A percentile compares a stretch with the other conserved stretches of the same genome.
These are phyloP conservation scores for Fusarium paranaense DNA, from an alignment of 2,329 filamentous ascomycete genomes.

Conservation along the genomic window DNA sequence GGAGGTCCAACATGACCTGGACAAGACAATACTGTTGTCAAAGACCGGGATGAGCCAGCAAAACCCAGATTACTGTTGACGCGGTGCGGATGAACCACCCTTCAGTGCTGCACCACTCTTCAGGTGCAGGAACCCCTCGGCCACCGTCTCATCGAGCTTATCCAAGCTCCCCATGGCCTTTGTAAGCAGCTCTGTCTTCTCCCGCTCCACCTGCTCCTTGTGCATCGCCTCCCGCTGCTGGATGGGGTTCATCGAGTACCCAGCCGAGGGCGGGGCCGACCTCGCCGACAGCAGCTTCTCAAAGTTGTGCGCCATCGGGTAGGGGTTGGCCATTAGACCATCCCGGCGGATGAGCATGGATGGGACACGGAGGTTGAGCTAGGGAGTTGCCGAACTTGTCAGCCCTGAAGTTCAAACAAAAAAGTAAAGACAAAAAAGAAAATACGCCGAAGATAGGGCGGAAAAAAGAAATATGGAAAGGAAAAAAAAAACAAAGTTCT, in stretches of 20 bases:
- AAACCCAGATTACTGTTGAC: background rate
- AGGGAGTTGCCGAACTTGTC: slow-evolving; percentile 8
- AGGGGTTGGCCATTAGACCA: slow-evolving; percentile 59
- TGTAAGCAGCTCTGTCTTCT: slow-evolving; percentile 56
- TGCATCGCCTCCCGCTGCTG: slow-evolving; percentile 62
- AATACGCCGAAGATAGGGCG: background rate
- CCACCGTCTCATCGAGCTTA: slow-evolving; percentile 52
- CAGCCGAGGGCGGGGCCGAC: slow-evolving; percentile 48
- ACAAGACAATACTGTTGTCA: background rate
- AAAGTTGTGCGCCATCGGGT: slow-evolving; percentile 56
- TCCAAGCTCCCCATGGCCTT: slow-evolving; percentile 54
- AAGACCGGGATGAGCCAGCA: background rate
- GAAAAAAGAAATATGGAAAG: background rate
- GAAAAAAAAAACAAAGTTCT: background rate
- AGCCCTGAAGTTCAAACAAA: slow-evolving; percentile 19
- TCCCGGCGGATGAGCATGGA: slow-evolving; percentile 72
- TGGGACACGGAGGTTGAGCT: slow-evolving; percentile 70
- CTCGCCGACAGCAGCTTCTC: slow-evolving; percentile 59
- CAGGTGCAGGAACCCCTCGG: slow-evolving; percentile 52
- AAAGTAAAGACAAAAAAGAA: slow-evolving; percentile 15
- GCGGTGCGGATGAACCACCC: background rate
- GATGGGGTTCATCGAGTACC: slow-evolving; percentile 56
- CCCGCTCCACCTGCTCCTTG: slow-evolving; percentile 57
- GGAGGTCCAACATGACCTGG: background rate
- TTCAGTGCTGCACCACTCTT: slow-evolving; percentile 16